These are phyloP conservation scores for Aotearoamyces nothofagi DNA, from an alignment of 2,329 filamentous ascomycete genomes.

Conservation along the genomic window DNA sequence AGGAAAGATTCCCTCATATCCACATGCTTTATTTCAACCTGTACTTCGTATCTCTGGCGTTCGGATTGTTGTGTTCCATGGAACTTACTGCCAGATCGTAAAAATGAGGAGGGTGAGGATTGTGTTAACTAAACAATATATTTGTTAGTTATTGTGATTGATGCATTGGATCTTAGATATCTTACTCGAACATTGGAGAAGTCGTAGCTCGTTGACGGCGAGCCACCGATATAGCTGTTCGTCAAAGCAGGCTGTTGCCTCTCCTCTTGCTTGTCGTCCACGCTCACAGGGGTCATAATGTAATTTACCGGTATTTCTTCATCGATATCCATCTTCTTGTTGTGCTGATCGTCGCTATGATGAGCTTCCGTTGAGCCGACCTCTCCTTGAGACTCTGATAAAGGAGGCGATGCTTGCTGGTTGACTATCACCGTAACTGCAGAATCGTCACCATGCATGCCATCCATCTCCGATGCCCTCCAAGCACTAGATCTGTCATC, in stretches of 20 bases:
- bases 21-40: conserved; percentile 94
- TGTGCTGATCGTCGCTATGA: conserved; percentile 16
- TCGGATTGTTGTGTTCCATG: conserved; percentile 87
- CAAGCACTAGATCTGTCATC: conserved; percentile 21
- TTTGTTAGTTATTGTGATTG: conserved; percentile 5
- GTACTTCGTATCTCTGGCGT: conserved; percentile 82
- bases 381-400: conserved; percentile 11
- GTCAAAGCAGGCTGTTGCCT: conserved; percentile 17
- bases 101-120: conserved; percentile 68
- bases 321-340: conserved; percentile 26
- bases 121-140: conserved; percentile 32
- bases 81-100: conserved; percentile 80
- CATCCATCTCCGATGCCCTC: conserved; percentile 18
- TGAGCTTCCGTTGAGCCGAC: conserved; percentile 18
- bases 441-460: conserved; percentile 13
- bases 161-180: not conserved
- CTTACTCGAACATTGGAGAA: conserved; percentile 36
- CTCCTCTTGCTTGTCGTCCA: conserved; percentile 23
- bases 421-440: conserved; percentile 13
- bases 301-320: conserved; percentile 19
- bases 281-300: conserved; percentile 20
- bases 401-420: conserved; percentile 16
- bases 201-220: conserved; percentile 34
- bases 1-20: conserved; percentile 89
- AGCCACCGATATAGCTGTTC: conserved; percentile 18